Evolutionary conservation across 768 basidiomycete genomes (phyloP).

Genomic region (Auriscalpium vulgare): DNA sequence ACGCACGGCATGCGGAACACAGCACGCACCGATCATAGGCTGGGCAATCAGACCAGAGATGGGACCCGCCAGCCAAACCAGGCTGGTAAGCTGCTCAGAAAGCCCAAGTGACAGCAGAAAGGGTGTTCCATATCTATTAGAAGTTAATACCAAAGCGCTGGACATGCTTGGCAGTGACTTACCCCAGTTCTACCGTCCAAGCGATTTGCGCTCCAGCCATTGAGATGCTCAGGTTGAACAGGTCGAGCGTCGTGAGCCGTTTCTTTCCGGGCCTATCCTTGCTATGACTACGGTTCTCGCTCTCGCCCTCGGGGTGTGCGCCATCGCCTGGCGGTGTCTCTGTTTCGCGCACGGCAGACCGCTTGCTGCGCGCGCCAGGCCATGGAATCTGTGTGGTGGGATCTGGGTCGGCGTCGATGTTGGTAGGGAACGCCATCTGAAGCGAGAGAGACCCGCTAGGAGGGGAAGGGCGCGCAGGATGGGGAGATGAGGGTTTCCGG

Average conservation of each 20-base stretch:
- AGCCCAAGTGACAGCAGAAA: slow-evolving; percentile 77
- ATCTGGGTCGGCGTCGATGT: slow-evolving; percentile 51
- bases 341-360: slow-evolving; percentile 8
- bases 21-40: slow-evolving; percentile 81
- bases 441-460: not conserved
- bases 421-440: slow-evolving; percentile 53
- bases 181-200: slow-evolving; percentile 96
- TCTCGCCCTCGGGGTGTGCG: not conserved
- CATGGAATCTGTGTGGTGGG: slow-evolving; percentile 76
- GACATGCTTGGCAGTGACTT: slow-evolving; percentile 20
- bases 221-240: slow-evolving; percentile 78
- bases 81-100: slow-evolving; percentile 82
- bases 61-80: slow-evolving; percentile 94
- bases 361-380: slow-evolving; percentile 33
- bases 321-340: not conserved
- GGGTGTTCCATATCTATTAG: slow-evolving; percentile 84
- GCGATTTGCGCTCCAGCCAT: slow-evolving; percentile 94
- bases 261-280: slow-evolving; percentile 23
- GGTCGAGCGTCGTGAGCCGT: slow-evolving; percentile 30
- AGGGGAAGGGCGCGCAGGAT: not conserved
- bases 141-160: not conserved
- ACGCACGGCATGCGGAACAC: not conserved
- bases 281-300: slow-evolving; percentile 4
- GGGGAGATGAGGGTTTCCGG: not conserved
- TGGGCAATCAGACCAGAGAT: slow-evolving; percentile 94